Percentiles rank a stretch among this genome's conserved stretches.
These are phyloP conservation scores for Berkeleyomyces basicola DNA, from an alignment of 2,329 filamentous ascomycete genomes.

Conservation along the genomic window DNA sequence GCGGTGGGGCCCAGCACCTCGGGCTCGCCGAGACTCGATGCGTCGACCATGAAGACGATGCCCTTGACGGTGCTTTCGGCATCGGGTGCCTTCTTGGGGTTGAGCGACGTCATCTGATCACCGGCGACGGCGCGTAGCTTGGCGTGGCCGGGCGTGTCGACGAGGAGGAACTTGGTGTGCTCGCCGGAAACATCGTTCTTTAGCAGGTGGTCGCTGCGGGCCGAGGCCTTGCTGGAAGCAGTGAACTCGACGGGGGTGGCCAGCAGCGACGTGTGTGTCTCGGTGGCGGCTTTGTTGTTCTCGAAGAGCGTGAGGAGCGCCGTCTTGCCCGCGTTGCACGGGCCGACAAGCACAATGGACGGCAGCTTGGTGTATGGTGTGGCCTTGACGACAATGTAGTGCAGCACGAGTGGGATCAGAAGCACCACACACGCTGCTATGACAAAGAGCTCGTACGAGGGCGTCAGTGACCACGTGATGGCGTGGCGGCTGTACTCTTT, in stretches of 20 bases:
- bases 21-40: constrained; percentile 45
- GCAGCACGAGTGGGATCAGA: constrained; percentile 58
- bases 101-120: constrained; percentile 18
- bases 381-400: constrained; percentile 53
- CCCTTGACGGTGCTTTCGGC: constrained; percentile 41
- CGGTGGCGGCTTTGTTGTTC: constrained; percentile 29
- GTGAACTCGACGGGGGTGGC: constrained; percentile 38
- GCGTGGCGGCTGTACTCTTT: constrained; percentile 26
- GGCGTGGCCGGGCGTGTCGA: constrained; percentile 89
- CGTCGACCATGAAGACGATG: constrained; percentile 80
- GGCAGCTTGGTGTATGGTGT: constrained; percentile 52
- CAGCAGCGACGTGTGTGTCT: constrained; percentile 40
- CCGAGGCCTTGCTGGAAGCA: constrained; percentile 30
- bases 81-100: constrained; percentile 14
- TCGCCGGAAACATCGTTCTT: constrained; percentile 37
- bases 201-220: constrained; percentile 32
- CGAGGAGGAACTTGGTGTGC: constrained; percentile 55
- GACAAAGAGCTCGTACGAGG: constrained; percentile 44
- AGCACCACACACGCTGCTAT: constrained; percentile 56
- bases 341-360: constrained; percentile 65
- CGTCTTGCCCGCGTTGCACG: constrained; percentile 75
- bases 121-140: constrained; percentile 63
- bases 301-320: constrained; percentile 62
- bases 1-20: constrained; percentile 55
- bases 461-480: constrained; percentile 39